A percentile compares a stretch with the other conserved stretches of the same genome.
Conservation (phyloP, 331 rosid species). For the Acacia concinna region DNA sequence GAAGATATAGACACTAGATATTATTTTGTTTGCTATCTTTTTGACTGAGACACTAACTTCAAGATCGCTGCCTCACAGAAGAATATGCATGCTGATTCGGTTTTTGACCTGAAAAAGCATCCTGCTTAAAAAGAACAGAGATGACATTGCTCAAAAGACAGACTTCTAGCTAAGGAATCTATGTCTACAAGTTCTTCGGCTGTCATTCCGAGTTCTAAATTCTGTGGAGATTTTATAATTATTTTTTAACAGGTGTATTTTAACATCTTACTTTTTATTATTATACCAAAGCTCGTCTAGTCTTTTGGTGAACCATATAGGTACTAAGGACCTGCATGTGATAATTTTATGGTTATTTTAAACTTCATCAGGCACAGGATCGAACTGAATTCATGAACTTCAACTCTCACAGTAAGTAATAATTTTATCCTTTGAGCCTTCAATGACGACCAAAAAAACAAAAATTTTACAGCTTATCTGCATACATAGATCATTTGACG, state of each 20-base stretch:
- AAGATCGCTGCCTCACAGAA: not conserved
- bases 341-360: not conserved
- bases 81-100: not conserved
- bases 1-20: not conserved
- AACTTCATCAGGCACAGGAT: not conserved
- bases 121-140: not conserved
- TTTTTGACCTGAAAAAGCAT: not conserved
- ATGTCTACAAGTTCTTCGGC: not conserved
- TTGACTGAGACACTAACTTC: not conserved
- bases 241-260: not conserved
- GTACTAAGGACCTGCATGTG: not conserved
- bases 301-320: not conserved
- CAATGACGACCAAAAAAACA: not conserved
- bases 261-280: not conserved
- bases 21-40: not conserved
- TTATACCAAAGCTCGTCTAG: not conserved
- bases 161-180: not conserved
- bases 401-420: not conserved
- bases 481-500: slow-evolving; percentile 76
- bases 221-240: not conserved
- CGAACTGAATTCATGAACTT: not conserved
- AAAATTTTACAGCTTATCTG: not conserved
- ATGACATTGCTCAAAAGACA: not conserved
- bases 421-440: not conserved
- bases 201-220: not conserved